Evolutionary conservation across 129 eudicot genomes (phyloP).

Genomic region (Calendula officinalis): DNA sequence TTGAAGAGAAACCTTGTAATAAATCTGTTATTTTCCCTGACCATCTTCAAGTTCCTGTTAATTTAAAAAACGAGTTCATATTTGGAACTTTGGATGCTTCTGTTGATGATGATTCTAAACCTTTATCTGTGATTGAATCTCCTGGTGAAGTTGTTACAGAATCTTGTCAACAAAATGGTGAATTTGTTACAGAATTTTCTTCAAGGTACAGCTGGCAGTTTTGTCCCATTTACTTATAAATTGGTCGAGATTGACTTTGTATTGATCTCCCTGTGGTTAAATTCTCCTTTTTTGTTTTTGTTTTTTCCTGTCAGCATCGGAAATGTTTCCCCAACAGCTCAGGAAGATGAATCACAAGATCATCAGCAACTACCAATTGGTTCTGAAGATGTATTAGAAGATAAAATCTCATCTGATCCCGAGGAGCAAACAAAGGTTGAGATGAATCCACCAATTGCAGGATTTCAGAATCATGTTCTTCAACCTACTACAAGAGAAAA

Average conservation of each 20-base stretch:
- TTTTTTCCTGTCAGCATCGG: slow-evolving; percentile 41
- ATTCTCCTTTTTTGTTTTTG: background rate
- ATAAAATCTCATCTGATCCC: slow-evolving; percentile 33
- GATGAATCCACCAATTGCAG: slow-evolving; percentile 23
- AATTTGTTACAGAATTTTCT: slow-evolving; percentile 32
- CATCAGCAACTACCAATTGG: slow-evolving; percentile 17
- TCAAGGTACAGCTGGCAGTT: slow-evolving; percentile 27
- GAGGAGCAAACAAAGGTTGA: slow-evolving; percentile 54
- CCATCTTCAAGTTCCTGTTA: slow-evolving; percentile 64
- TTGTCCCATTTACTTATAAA: background rate
- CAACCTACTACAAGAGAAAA: slow-evolving; percentile 46
- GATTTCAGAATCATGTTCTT: slow-evolving; percentile 41
- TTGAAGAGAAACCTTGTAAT: slow-evolving; percentile 44
- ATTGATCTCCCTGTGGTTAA: background rate
- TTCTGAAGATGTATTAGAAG: slow-evolving; percentile 23
- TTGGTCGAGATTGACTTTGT: background rate
- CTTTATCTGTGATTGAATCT: slow-evolving; percentile 27
- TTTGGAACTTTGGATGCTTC: slow-evolving; percentile 68
- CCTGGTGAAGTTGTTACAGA: slow-evolving; percentile 31
- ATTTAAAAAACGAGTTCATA: slow-evolving; percentile 41
- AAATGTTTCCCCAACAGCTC: slow-evolving; percentile 29
- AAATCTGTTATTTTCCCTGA: slow-evolving; percentile 67
- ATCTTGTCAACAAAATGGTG: slow-evolving; percentile 20
- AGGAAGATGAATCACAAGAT: slow-evolving; percentile 38
- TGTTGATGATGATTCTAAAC: slow-evolving; percentile 25